Conservation (phyloP, 139 green algal genomes). For the Picochlorum sp. region DNA sequence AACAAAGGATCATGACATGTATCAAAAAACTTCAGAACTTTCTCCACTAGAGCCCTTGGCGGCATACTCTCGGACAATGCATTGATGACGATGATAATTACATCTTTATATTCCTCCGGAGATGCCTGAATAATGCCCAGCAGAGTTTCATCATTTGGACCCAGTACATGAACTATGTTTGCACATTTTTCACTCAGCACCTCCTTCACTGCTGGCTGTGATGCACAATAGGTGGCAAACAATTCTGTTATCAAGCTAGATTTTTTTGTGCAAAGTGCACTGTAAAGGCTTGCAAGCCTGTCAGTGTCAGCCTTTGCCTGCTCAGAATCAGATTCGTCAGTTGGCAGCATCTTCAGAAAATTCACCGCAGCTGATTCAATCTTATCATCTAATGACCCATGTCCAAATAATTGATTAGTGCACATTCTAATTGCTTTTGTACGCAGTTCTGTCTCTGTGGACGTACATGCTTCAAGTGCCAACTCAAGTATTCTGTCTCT, state of each 20-base stretch:
- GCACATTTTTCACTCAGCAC: slow-evolving; percentile 27
- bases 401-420: slow-evolving; percentile 45
- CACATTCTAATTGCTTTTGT: slow-evolving; percentile 49
- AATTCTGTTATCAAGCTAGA: slow-evolving; percentile 47
- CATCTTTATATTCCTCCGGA: slow-evolving; percentile 19
- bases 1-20: slow-evolving; percentile 8
- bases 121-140: slow-evolving; percentile 26
- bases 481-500: slow-evolving; percentile 31
- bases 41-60: slow-evolving; percentile 28
- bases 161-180: slow-evolving; percentile 37
- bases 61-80: slow-evolving; percentile 29
- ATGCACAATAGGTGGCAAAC: slow-evolving; percentile 29
- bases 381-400: slow-evolving; percentile 19
- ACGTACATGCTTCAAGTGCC: slow-evolving; percentile 34
- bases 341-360: slow-evolving; percentile 10
- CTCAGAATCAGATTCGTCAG: background rate
- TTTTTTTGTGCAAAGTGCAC: slow-evolving; percentile 53
- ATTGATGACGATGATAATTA: slow-evolving; percentile 55
- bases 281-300: slow-evolving; percentile 34
- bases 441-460: slow-evolving; percentile 14
- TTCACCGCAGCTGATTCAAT: slow-evolving; percentile 37
- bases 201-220: slow-evolving; percentile 14
- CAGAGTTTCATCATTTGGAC: slow-evolving; percentile 24
- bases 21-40: slow-evolving; percentile 18
- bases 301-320: background rate